These are phyloP conservation scores for Sugiyamaella chiloensis DNA, from an alignment of 805 yeast species.

Conservation along the genomic window DNA sequence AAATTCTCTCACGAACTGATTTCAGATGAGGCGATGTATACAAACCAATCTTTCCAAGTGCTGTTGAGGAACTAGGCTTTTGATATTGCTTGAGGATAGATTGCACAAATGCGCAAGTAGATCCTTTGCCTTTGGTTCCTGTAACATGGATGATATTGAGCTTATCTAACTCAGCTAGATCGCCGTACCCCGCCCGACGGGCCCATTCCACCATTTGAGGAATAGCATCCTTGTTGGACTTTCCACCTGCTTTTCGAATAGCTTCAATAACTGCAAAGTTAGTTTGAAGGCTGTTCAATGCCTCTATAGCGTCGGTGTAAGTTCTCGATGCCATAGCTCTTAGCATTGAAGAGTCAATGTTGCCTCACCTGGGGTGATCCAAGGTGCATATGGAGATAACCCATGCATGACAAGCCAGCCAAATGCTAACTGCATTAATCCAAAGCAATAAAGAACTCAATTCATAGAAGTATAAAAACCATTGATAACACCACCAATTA, in stretches of 20 bases:
- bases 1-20: slow-evolving; percentile 86
- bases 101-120: slow-evolving; percentile 92
- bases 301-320: slow-evolving; percentile 70
- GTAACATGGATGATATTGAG: slow-evolving; percentile 87
- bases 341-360: too few species aligned
- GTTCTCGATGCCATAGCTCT: slow-evolving; percentile 18
- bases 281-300: slow-evolving; percentile 84
- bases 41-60: slow-evolving; percentile 71
- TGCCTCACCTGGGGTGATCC: too few species aligned
- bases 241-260: slow-evolving; percentile 69
- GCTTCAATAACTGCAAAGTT: slow-evolving; percentile 90
- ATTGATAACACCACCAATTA: too few species aligned
- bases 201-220: slow-evolving; percentile 86
- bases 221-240: slow-evolving; percentile 59
- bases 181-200: slow-evolving; percentile 60
- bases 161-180: slow-evolving; percentile 62
- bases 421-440: too few species aligned
- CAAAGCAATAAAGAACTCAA: too few species aligned
- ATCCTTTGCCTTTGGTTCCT: slow-evolving; percentile 98
- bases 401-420: too few species aligned
- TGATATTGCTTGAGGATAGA: slow-evolving; percentile 70
- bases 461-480: too few species aligned
- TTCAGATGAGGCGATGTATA: slow-evolving; percentile 95
- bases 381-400: too few species aligned
- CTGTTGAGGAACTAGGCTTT: slow-evolving; percentile 20